Base-by-base conservation (phyloP, 352 stramenopile genomes). In the Phytopythium kandeliae region DNA sequence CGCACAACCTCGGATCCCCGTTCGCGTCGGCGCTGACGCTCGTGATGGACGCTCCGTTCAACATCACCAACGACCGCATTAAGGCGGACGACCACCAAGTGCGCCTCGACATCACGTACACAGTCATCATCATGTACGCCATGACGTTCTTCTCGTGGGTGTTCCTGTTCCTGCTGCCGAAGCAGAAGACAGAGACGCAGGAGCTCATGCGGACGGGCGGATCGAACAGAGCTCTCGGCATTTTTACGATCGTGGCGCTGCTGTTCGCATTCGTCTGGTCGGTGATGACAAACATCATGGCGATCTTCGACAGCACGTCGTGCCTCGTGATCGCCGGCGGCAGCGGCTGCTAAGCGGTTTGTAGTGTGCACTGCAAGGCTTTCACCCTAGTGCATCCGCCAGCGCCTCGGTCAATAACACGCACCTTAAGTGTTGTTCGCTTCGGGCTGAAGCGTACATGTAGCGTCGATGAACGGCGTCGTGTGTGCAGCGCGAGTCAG, bases 231-330 rank as follows among this genome's bases (percentile, higher is more conserved):
- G 13, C 67, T 17, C 49, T 74, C 31, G 71, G 62, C 17, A 49
- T 68, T 47, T 43, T 74, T 16, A 74, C 60, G 2, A 65, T 82
- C 7, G 21, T 72, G 40, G 46, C 73, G 4, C 40, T 74, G 33
- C 49, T 58, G 30, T 78, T 74, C 57, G 62, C 68, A n/a, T 74
- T 77, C 40, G 48, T 63, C 11, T 82, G 71, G 68, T 72, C 68
- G 21, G 62, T 78, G 37, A 66, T 77, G 53, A 82, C 68, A 45
- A 82, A 78, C 58, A 44, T 74, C 58, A 78, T 82, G 65, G 67
- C 59, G 24, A 77, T 82, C 50, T 74, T 62, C 49, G 64, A 68
- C 3, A 54, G 44, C 44, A 78, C 71, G 9, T 67, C 68, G 2
- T 82, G 71, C 58, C 51, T 74, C 22, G 54, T 61, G 50, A 71